Percentiles rank a stretch among this genome's conserved stretches.
phyloP scores from a whole-genome alignment of 1,284 basidiomycete species.

The Cryptococcus jaspeensis region DNA sequence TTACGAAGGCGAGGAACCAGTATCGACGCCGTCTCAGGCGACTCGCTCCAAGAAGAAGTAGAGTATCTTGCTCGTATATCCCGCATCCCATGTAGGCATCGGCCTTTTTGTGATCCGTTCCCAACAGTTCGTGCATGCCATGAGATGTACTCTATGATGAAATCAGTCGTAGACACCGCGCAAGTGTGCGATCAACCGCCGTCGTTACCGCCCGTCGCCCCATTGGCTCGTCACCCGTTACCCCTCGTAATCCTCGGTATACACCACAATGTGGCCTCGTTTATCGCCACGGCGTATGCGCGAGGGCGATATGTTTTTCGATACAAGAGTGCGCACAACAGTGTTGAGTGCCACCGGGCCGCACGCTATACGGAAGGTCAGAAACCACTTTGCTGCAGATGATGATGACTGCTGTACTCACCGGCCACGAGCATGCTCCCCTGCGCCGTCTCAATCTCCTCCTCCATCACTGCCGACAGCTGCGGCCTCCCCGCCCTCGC shows the following conservation, averaged over 20 bases:
- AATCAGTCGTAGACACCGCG: background rate
- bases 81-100: background rate
- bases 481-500: conserved; percentile 73
- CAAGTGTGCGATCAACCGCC: background rate
- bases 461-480: conserved; percentile 63
- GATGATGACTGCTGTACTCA: conserved; percentile 48
- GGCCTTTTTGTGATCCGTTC: background rate
- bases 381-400: background rate
- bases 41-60: conserved; percentile 19
- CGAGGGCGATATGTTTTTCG: conserved; percentile 61
- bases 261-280: conserved; percentile 62
- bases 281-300: conserved; percentile 62
- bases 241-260: conserved; percentile 67
- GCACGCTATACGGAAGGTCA: conserved; percentile 58
- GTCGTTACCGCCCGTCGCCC: too few species aligned
- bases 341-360: conserved; percentile 72
- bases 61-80: background rate
- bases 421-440: conserved; percentile 68
- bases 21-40: conserved; percentile 8
- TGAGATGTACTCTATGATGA: background rate
- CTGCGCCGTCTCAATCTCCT: conserved; percentile 62
- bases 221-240: conserved; percentile 37
- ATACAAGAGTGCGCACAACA: conserved; percentile 66
- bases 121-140: background rate
- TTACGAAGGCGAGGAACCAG: conserved; percentile 68